phyloP scores from a whole-genome alignment of 192 early-diverging fungal species.

The Coemansia interrupta region DNA sequence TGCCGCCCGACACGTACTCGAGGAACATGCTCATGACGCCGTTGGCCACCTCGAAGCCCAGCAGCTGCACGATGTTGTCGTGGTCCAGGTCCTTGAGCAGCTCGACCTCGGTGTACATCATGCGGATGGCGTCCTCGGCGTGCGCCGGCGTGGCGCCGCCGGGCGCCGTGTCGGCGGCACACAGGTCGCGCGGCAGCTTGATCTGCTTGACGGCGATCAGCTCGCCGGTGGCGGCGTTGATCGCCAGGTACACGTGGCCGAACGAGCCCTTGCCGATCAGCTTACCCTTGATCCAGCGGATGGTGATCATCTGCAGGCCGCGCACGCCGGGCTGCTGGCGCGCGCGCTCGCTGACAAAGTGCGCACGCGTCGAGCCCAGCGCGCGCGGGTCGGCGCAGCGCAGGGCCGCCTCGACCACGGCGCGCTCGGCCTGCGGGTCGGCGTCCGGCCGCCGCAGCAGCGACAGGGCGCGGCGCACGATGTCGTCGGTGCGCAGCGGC shows the following conservation, averaged over 20 bases:
- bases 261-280: conserved; percentile 84
- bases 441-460: conserved; percentile 47
- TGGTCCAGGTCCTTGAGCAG: conserved; percentile 75
- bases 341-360: conserved; percentile 45
- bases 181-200: conserved; percentile 53
- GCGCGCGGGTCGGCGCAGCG: conserved; percentile 31
- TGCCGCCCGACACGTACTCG: conserved; percentile 95
- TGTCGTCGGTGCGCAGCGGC: conserved; percentile 29
- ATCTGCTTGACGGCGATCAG: conserved; percentile 86
- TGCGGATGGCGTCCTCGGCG: conserved; percentile 45
- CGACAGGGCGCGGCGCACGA: conserved; percentile 50
- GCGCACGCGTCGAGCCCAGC: conserved; percentile 42
- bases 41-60: conserved; percentile 70
- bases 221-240: conserved; percentile 69
- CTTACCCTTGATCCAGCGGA: conserved; percentile 71
- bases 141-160: no score
- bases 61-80: conserved; percentile 91
- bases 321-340: conserved; percentile 6
- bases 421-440: conserved; percentile 48
- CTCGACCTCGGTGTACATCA: conserved; percentile 71
- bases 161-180: conserved; percentile 8
- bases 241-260: conserved; percentile 71
- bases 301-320: conserved; percentile 43
- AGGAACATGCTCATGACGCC: conserved; percentile 87
- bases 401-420: conserved; percentile 49